Evolutionary conservation across 148 eudicot species (phyloP).

Genomic region (Chenopodium berlandieri): DNA sequence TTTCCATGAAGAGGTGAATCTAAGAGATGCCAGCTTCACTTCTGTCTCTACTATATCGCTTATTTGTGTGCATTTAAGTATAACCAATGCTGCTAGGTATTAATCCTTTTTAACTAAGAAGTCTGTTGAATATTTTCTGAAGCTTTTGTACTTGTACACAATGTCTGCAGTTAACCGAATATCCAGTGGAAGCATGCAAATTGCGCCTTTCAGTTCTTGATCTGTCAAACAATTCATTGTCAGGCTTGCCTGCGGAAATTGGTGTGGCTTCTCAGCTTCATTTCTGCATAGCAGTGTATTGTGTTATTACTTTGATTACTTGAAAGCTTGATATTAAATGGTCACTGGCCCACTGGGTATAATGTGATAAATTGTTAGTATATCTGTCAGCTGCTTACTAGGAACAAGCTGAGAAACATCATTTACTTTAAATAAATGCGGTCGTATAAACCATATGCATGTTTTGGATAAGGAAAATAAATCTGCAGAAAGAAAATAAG

Average conservation of each 20-base stretch:
- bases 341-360: neutral
- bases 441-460: neutral
- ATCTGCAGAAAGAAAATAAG: neutral
- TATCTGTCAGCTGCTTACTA: too few species aligned
- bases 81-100: neutral
- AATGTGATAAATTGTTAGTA: too few species aligned
- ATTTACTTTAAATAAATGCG: neutral
- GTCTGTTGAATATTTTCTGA: conserved; percentile 12
- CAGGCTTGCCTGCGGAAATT: conserved; percentile 94
- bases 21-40: conserved; percentile 1
- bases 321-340: neutral
- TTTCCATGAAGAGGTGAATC: neutral
- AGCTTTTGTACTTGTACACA: conserved; percentile 20
- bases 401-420: neutral
- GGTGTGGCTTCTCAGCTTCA: conserved; percentile 48
- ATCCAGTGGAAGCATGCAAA: conserved; percentile 86
- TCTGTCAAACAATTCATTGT: conserved; percentile 88
- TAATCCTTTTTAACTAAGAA: neutral
- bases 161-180: conserved; percentile 71
- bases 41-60: neutral
- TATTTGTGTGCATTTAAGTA: conserved; percentile 7
- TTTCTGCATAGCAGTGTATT: neutral
- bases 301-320: neutral
- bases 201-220: conserved; percentile 72
- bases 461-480: neutral